Conservation (phyloP, 75 land plant species). For the Larix kaempferi region DNA sequence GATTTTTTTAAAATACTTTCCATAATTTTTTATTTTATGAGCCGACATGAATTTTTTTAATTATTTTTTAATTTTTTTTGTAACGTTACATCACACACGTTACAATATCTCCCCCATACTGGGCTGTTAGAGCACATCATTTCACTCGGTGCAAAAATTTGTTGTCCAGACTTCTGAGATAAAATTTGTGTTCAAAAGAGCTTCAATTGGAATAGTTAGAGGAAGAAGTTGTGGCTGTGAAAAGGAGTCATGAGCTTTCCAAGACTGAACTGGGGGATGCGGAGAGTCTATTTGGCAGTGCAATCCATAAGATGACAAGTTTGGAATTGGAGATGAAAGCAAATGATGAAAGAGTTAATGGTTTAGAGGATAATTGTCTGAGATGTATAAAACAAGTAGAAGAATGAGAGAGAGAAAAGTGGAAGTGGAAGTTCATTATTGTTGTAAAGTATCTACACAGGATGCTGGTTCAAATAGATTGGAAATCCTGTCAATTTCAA, state of each 20-base stretch:
- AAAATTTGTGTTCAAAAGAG: conserved; percentile 58
- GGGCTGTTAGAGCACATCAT: too few relatives aligned
- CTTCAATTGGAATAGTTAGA: conserved; percentile 49
- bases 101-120: too few relatives aligned
- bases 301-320: conserved; percentile 30
- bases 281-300: conserved; percentile 24
- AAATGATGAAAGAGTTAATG: conserved; percentile 53
- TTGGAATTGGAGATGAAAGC: conserved; percentile 38
- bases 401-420: conserved; percentile 54
- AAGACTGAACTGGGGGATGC: conserved; percentile 40
- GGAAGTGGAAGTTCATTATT: too few relatives aligned
- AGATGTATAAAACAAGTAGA: conserved; percentile 46
- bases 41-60: too few relatives aligned
- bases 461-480: too few relatives aligned
- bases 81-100: too few relatives aligned
- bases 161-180: conserved; percentile 36
- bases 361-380: conserved; percentile 31
- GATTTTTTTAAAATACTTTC: too few relatives aligned
- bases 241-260: conserved; percentile 39
- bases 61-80: too few relatives aligned
- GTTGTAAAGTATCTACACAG: too few relatives aligned
- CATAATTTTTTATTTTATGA: too few relatives aligned
- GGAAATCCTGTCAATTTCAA: too few relatives aligned
- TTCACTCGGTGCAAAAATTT: too few relatives aligned
- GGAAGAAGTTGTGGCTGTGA: conserved; percentile 45